Base-by-base conservation (phyloP, 805 yeast genomes). In the Metschnikowia peoriensis region DNA sequence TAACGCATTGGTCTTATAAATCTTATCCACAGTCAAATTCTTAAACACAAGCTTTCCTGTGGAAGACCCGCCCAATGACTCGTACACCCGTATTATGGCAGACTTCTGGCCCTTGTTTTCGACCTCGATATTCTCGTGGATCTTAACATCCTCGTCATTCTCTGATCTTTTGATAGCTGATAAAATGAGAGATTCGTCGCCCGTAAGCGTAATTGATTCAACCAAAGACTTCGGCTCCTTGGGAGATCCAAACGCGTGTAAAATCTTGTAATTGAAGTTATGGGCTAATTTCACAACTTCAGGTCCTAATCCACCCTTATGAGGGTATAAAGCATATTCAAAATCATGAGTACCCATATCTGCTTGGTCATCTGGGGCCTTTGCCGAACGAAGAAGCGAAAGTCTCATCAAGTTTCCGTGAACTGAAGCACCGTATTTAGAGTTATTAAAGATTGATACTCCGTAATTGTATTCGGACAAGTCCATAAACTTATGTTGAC, bases 401-500 rank as follows among this genome's bases (percentile, higher is more conserved):
- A 94, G 75, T 45, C 97, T 83, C 84, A 93, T 88, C 65, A 84
- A 69, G 60, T 90, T 90, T n/a, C 99, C 99, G 63, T 90, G 97
- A 16, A 92, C 85, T 0, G 96, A 80, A 60, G 90, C 96, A 8
- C 99, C 99, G 65, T 90, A 93, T 68, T 93, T 93, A 65, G 85
- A 80, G 69, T 90, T 85, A 67, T 92, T 93, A 62, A 93, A 66
- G 15, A 93, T 71, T 0, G 96, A 79, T 11, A 91, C 96, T 65
- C 99, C 99, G 64, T 89, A 92, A 55, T 80, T 82, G 67, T 76
- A 82, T 63, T 90, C 98, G 28, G 96, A 87, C 61, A 88, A 84
- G 66, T 93, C 99, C 61, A 96, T 93, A 71, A 89, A 93, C 65
- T 89, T 89, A 69, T 94, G 99, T 63, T 88, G 90, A 64, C 97